Conservation (phyloP, 208 protist species). For the Crithidia fasciculata region DNA sequence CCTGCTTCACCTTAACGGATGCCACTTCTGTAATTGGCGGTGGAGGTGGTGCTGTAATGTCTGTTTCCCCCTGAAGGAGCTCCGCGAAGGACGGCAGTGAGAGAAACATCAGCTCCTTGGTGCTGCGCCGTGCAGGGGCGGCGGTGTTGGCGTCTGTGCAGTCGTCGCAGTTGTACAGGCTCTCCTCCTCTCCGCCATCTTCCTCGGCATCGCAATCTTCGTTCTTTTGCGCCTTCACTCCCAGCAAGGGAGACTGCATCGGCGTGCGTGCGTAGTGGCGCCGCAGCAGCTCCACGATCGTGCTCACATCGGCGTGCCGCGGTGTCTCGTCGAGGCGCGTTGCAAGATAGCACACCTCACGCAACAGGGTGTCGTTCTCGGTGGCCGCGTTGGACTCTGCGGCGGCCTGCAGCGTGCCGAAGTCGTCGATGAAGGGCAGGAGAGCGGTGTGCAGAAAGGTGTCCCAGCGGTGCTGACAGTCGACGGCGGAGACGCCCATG, state of each 20-base stretch:
- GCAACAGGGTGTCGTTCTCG: constrained; percentile 59
- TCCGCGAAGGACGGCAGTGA: constrained; percentile 20
- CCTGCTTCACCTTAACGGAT: too few species aligned
- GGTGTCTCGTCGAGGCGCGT: constrained; percentile 53
- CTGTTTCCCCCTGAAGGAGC: neutral
- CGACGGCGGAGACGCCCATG: constrained; percentile 45
- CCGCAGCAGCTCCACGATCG: constrained; percentile 26
- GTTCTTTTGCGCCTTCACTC: neutral
- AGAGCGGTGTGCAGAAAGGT: constrained; percentile 48
- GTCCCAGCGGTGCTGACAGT: constrained; percentile 45
- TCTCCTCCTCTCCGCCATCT: too few species aligned
- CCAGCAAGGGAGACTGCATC: constrained; percentile 12
- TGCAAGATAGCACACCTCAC: constrained; percentile 55
- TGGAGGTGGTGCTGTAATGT: too few species aligned
- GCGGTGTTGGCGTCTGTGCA: neutral
- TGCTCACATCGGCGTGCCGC: constrained; percentile 36
- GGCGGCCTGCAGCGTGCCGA: constrained; percentile 40
- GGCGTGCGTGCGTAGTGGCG: constrained; percentile 19
- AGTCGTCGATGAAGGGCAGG: constrained; percentile 53
- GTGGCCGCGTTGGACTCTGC: constrained; percentile 55
- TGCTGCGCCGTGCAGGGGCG: neutral
- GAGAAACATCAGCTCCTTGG: constrained; percentile 20
- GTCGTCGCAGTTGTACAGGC: neutral
- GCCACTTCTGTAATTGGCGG: neutral
- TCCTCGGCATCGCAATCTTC: neutral